These are phyloP conservation scores for Paradendryphiella salina DNA, from an alignment of 2,329 filamentous ascomycete species.

Conservation along the genomic window DNA sequence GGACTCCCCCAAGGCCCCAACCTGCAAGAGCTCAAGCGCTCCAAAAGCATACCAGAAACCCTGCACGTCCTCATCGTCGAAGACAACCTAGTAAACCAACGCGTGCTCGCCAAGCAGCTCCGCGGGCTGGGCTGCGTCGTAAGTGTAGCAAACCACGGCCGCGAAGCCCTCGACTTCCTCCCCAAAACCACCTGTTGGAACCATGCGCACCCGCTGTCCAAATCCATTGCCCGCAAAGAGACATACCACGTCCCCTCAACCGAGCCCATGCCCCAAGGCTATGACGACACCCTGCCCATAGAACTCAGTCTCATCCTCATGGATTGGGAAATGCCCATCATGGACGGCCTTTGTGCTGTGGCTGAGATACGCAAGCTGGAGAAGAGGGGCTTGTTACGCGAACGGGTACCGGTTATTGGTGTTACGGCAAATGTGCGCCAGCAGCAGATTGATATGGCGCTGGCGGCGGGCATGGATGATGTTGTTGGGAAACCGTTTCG, in stretches of 20 bases:
- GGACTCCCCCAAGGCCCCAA: conserved; percentile 11
- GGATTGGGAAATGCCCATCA: conserved; percentile 45
- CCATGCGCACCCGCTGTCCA: conserved; percentile 1
- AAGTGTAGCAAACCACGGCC: conserved; percentile 46
- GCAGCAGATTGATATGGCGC: conserved; percentile 35
- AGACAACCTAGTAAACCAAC: conserved; percentile 50
- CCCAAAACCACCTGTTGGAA: conserved; percentile 34
- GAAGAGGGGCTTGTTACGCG: conserved; percentile 19
- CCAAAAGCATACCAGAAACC: conserved; percentile 12
- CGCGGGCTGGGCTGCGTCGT: conserved; percentile 44
- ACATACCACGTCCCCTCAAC: conserved; percentile 6
- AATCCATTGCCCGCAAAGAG: conserved; percentile 55
- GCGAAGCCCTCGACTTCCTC: conserved; percentile 44
- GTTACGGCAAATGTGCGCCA: conserved; percentile 44
- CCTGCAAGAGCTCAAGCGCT: conserved; percentile 11
- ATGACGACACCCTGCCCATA: conserved; percentile 8
- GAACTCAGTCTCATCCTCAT: conserved; percentile 34
- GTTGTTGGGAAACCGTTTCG: conserved; percentile 77
- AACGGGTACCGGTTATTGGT: conserved; percentile 38
- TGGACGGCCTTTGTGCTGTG: conserved; percentile 39
- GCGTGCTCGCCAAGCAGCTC: conserved; percentile 48
- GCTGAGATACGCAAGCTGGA: conserved; percentile 35
- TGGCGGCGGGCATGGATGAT: conserved; percentile 45
- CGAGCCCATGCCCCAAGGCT: conserved; percentile 1
- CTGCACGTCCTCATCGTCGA: conserved; percentile 41